phyloP scores from a whole-genome alignment of 805 yeast genomes.

The Starmerella vitae region DNA sequence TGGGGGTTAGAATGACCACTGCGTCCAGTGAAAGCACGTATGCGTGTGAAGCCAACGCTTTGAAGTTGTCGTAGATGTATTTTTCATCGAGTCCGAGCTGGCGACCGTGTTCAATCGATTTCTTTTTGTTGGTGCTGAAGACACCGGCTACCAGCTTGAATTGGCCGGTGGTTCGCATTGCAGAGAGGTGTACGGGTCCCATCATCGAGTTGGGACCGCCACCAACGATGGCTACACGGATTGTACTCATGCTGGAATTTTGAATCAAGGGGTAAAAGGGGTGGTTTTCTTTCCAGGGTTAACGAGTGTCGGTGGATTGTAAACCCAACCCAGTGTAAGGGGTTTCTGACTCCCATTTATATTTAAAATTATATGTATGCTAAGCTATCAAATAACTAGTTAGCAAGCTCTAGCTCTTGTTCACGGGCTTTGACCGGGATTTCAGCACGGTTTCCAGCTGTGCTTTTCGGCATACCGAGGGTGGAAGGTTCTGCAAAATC shows the following conservation, averaged over 20 bases:
- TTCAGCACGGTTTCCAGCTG: conserved; percentile 2
- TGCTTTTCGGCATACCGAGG: conserved; percentile 6
- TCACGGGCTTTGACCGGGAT: conserved; percentile 4
- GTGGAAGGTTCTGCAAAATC: conserved; percentile 3
- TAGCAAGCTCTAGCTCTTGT: conserved; percentile 1
- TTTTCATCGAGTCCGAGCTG: background rate
- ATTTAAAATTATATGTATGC: no score
- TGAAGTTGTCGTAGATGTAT: background rate
- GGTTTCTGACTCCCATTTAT: no score
- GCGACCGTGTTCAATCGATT: background rate
- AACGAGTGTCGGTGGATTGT: no score
- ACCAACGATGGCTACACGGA: conserved; percentile 4
- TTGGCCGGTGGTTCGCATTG: conserved; percentile 1
- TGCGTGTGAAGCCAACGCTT: background rate
- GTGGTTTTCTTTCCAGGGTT: no score
- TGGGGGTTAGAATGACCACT: conserved; percentile 4
- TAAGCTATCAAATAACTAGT: no score
- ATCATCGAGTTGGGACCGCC: conserved; percentile 7
- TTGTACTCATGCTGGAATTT: background rate
- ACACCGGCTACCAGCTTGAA: conserved; percentile 5
- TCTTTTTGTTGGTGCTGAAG: conserved; percentile 1
- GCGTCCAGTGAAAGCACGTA: conserved; percentile 1
- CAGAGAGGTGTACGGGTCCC: conserved; percentile 8
- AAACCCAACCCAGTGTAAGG: no score
- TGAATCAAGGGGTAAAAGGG: no score